Evolutionary conservation across 2,329 filamentous ascomycete genomes (phyloP).

Genomic region (Plenodomus lindquistii): DNA sequence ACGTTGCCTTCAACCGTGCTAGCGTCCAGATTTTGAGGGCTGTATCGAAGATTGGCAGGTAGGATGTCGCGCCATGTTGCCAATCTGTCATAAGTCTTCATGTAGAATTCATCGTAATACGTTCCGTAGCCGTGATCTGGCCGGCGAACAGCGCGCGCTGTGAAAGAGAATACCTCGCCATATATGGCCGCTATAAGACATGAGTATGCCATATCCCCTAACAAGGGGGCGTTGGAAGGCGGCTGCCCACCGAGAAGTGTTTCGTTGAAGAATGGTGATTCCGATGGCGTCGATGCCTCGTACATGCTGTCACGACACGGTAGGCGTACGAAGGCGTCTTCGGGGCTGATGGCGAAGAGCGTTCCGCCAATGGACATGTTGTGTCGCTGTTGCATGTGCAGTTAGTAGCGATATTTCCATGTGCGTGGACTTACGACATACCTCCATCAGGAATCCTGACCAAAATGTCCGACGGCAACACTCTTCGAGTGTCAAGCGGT

Average conservation of each 20-base stretch:
- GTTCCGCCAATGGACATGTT: constrained; percentile 60
- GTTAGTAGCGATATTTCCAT: constrained; percentile 35
- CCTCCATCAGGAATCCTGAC: constrained; percentile 71
- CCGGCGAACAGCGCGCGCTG: constrained; percentile 57
- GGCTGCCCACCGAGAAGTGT: constrained; percentile 48
- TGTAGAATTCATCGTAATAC: constrained; percentile 57
- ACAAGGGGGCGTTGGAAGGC: constrained; percentile 39
- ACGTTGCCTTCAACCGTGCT: constrained; percentile 58
- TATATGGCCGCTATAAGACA: constrained; percentile 67
- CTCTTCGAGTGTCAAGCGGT: constrained; percentile 63
- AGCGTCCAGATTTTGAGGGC: constrained; percentile 60
- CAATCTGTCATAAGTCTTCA: constrained; percentile 56
- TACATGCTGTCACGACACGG: constrained; percentile 66
- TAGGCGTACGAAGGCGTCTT: constrained; percentile 69
- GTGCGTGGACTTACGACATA: constrained; percentile 45
- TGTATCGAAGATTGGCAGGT: constrained; percentile 60
- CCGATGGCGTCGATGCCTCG: constrained; percentile 61
- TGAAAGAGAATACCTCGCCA: constrained; percentile 65
- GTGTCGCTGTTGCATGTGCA: constrained; percentile 53
- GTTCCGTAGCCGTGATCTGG: constrained; percentile 49
- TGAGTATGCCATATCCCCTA: constrained; percentile 60
- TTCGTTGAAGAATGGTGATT: constrained; percentile 65
- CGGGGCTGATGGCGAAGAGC: constrained; percentile 60
- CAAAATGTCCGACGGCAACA: constrained; percentile 72
- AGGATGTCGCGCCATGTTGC: constrained; percentile 63